Conservation (phyloP, 768 basidiomycete genomes). For the Agaricus bisporus region DNA sequence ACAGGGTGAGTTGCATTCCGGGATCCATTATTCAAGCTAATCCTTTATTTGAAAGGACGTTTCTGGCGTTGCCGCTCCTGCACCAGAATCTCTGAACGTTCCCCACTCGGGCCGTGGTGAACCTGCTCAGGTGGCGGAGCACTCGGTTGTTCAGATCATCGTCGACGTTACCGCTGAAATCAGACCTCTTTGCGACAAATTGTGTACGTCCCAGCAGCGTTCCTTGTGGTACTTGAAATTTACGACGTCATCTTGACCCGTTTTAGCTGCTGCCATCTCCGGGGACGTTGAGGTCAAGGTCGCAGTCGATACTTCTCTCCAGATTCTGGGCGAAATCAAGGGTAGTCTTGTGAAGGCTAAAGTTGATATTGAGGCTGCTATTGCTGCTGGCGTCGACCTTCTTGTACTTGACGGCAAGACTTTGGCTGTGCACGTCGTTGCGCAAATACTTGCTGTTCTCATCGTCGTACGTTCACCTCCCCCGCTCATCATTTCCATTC, state of each 20-base stretch:
- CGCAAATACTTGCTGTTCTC: constrained; percentile 7
- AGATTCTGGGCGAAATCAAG: constrained; percentile 14
- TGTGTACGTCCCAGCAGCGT: neutral
- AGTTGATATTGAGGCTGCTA: constrained; percentile 11
- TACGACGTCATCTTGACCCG: neutral
- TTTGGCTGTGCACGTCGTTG: constrained; percentile 11
- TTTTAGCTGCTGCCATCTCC: neutral
- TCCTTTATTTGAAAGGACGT: too few species aligned
- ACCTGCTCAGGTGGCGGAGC: neutral
- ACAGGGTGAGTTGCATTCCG: neutral
- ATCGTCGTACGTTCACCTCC: constrained; percentile 10
- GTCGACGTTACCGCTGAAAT: constrained; percentile 8
- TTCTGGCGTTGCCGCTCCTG: neutral
- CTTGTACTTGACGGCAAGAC: constrained; percentile 10
- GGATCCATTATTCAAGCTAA: too few species aligned
- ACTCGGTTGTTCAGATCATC: neutral
- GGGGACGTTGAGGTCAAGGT: neutral
- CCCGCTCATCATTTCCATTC: neutral
- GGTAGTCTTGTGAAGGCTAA: constrained; percentile 7
- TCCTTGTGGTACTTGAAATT: neutral
- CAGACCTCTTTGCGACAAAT: constrained; percentile 3
- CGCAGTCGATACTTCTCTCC: constrained; percentile 11
- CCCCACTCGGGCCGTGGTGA: neutral
- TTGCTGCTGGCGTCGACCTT: constrained; percentile 9
- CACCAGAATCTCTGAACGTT: neutral